Conservation (phyloP, 768 basidiomycete species). For the Calocera cornea region DNA sequence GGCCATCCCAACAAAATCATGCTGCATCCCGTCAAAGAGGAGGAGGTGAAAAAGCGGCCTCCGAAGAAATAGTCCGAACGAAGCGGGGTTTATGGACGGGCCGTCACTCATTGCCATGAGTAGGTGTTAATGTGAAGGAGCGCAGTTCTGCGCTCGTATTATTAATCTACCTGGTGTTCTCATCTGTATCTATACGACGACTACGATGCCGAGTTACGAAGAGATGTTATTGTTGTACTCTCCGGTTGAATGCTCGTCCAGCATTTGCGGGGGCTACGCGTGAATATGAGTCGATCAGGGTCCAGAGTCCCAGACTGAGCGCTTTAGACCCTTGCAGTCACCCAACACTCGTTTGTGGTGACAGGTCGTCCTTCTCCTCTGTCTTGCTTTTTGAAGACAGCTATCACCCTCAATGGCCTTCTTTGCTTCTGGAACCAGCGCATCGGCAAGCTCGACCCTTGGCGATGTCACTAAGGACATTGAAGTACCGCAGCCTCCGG, state of each 20-base stretch:
- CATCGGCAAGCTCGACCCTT: constrained; percentile 14
- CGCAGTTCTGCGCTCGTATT: background rate
- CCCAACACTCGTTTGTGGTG: too few species aligned
- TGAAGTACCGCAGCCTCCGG: constrained; percentile 65
- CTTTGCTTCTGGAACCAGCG: constrained; percentile 7
- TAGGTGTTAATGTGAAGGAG: too few species aligned
- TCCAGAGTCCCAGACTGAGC: too few species aligned
- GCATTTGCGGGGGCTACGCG: background rate
- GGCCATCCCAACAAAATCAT: constrained; percentile 31
- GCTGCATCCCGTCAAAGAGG: constrained; percentile 30
- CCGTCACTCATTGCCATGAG: too few species aligned
- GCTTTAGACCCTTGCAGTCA: too few species aligned
- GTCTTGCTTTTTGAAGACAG: background rate
- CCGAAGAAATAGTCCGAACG: constrained; percentile 14
- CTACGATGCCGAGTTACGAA: background rate
- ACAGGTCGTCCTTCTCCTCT: too few species aligned
- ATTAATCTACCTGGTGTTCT: too few species aligned
- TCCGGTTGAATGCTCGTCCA: background rate
- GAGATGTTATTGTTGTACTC: background rate
- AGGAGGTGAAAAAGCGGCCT: constrained; percentile 29
- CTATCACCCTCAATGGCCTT: constrained; percentile 13
- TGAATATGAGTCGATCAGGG: too few species aligned
- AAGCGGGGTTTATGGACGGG: too few species aligned
- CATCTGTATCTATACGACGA: background rate
- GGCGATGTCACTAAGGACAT: constrained; percentile 50